These are phyloP conservation scores for Tricholoma sp. DNA, from an alignment of 768 basidiomycete genomes.

Conservation along the genomic window DNA sequence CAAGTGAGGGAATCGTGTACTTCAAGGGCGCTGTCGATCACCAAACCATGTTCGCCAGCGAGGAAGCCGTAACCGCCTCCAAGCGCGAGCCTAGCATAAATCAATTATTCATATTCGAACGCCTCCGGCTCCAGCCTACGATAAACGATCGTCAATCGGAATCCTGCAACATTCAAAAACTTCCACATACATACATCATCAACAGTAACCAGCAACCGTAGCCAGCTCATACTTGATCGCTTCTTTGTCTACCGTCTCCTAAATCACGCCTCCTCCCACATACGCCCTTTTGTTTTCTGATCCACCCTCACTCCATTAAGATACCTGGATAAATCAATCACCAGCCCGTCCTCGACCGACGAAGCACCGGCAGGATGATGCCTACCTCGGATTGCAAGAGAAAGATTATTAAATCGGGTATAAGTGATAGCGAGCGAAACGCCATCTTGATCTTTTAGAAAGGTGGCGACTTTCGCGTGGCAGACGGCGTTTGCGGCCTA, in stretches of 20 bases:
- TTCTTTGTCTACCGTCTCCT: conserved; percentile 32
- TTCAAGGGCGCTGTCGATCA: conserved; percentile 42
- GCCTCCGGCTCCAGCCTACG: conserved; percentile 51
- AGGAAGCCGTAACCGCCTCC: conserved; percentile 59
- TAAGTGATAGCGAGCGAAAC: conserved; percentile 5
- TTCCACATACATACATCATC: conserved; percentile 40
- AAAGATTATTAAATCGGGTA: conserved; percentile 9
- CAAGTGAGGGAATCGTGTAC: conserved; percentile 11
- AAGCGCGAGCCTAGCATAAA: conserved; percentile 34
- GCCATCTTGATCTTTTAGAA: conserved; percentile 6
- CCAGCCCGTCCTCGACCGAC: conserved; percentile 29
- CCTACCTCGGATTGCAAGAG: conserved; percentile 31
- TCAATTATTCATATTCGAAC: no score
- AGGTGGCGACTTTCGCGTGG: no score
- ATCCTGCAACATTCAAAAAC: no score
- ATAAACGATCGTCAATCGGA: no score
- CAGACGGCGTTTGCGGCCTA: no score
- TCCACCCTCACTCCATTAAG: conserved; percentile 23
- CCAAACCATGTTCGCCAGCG: conserved; percentile 39
- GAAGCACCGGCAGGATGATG: conserved; percentile 32
- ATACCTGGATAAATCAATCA: conserved; percentile 30
- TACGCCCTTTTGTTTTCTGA: conserved; percentile 23
- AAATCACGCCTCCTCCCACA: conserved; percentile 36
- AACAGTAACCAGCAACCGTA: conserved; percentile 32
- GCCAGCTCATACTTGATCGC: conserved; percentile 34